Percentiles rank a stretch among this genome's conserved stretches.
phyloP scores from a whole-genome alignment of 148 eudicot genomes.

The Silene conica region DNA sequence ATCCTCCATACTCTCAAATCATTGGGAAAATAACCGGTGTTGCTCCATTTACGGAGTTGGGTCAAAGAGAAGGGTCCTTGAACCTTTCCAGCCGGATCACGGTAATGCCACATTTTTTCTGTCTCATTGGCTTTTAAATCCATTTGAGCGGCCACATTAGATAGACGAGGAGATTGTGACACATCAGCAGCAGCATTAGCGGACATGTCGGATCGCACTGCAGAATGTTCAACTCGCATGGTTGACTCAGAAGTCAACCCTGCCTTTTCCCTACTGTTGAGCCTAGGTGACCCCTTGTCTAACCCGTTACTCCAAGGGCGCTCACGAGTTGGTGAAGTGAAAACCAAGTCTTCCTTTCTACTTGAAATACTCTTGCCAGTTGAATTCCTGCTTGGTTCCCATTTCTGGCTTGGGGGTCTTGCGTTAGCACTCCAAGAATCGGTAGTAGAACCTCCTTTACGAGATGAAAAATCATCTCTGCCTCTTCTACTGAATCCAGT shows the following conservation, averaged over 20 bases:
- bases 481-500: constrained; percentile 50
- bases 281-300: constrained; percentile 33
- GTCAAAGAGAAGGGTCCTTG: constrained; percentile 95
- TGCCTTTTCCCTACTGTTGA: constrained; percentile 39
- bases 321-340: constrained; percentile 36
- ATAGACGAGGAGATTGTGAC: constrained; percentile 37
- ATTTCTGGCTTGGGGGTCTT: constrained; percentile 41
- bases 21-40: constrained; percentile 78
- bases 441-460: constrained; percentile 46
- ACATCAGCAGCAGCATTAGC: constrained; percentile 23
- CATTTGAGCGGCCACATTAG: constrained; percentile 32
- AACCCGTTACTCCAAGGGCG: constrained; percentile 42
- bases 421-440: constrained; percentile 61
- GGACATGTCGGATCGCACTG: constrained; percentile 29
- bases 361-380: constrained; percentile 41
- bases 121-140: constrained; percentile 46
- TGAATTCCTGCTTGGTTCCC: constrained; percentile 45
- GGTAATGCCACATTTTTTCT: constrained; percentile 81
- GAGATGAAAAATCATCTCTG: constrained; percentile 58
- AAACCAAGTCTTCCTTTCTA: constrained; percentile 39
- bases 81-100: constrained; percentile 80
- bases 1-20: constrained; percentile 71
- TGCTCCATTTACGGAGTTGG: constrained; percentile 92
- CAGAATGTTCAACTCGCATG: constrained; percentile 29
- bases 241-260: constrained; percentile 29